Base-by-base conservation (phyloP, 176 grass and related monocot genomes). In the Saccharum officinarum region DNA sequence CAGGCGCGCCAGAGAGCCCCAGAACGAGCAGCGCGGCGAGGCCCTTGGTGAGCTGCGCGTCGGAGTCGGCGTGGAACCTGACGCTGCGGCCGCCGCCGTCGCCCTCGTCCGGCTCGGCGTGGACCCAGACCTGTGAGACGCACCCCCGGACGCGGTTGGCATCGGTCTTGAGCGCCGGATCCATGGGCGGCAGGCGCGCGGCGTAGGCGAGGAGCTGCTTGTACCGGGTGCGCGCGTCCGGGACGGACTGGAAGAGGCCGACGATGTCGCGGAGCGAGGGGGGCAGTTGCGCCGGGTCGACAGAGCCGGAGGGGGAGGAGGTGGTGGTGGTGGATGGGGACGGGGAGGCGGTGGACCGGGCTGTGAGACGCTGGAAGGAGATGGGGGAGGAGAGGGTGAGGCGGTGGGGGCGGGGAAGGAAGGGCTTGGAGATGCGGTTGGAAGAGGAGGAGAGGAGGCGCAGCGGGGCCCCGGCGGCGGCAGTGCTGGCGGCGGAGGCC, bases 201-300 rank as follows among this genome's bases (percentile, higher is more conserved):
- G 91, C 91, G 79, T 98, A 98, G 76, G 92, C 87, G 45, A 98
- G 93, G 68, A 98, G 95, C 87, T 98, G 95, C 83, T 95, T 90
- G 95, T 98, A 95, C 82, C 91, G 87, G 80, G 95, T 76, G 62
- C 89, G 92, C 49, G 86, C 61, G 23, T 98, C 93, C 23, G 91
- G 85, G 16, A 92, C 93, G 41, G 93, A 93, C 82, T 90, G 95
- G 79, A 95, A 98, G 22, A 98, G 93, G 63, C 69, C 40, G 22
- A 95, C 84, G 74, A 98, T 95, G 15, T 95, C 91, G 17, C 75
- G 84, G 50, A 98, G 92, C 70, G 85, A 82, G 3, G 93, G 80
- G 16, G 96, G 91, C 0, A 98, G 81, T 54, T 85, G 72, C 22
- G 91, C 81, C 23, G 86, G 67, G 30, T 95, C 88, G 36, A 94